These are phyloP conservation scores for Ceratocystis eucalypticola DNA, from an alignment of 2,329 filamentous ascomycete genomes.

Conservation along the genomic window DNA sequence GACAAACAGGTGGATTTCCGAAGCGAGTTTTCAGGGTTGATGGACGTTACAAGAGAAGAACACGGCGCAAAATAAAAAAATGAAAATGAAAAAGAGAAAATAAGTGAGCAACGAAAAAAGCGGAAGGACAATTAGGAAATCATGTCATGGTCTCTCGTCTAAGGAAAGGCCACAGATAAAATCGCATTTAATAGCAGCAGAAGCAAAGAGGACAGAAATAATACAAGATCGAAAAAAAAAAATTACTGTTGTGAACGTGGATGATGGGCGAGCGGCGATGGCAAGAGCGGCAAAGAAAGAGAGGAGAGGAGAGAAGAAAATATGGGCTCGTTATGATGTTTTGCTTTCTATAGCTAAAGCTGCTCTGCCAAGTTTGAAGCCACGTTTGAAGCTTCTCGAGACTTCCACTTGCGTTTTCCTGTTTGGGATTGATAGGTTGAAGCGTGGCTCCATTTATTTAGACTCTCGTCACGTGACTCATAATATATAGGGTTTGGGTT, in stretches of 20 bases:
- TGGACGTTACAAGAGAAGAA: constrained; percentile 16
- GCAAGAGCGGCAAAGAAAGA: background rate
- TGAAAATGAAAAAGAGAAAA: background rate
- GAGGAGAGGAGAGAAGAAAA: background rate
- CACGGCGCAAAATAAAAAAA: constrained; percentile 1
- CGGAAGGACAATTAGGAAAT: background rate
- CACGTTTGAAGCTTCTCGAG: constrained; percentile 21
- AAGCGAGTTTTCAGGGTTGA: background rate
- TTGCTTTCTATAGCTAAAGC: background rate
- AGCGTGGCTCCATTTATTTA: background rate
- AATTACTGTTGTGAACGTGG: background rate
- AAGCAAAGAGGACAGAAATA: background rate
- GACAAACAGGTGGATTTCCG: background rate
- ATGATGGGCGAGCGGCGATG: background rate
- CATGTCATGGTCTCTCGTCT: background rate
- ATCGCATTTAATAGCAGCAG: background rate
- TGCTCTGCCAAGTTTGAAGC: constrained; percentile 20
- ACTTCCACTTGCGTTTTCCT: constrained; percentile 13
- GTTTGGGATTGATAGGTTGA: constrained; percentile 14
- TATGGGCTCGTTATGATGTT: background rate
- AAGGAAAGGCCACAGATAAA: background rate
- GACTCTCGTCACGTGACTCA: background rate
- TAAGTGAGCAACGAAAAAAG: background rate
- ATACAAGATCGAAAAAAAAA: background rate
- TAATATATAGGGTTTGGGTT: background rate